These are phyloP conservation scores for Rhizopus delemar DNA, from an alignment of 371 early-diverging fungal species.

Conservation along the genomic window DNA sequence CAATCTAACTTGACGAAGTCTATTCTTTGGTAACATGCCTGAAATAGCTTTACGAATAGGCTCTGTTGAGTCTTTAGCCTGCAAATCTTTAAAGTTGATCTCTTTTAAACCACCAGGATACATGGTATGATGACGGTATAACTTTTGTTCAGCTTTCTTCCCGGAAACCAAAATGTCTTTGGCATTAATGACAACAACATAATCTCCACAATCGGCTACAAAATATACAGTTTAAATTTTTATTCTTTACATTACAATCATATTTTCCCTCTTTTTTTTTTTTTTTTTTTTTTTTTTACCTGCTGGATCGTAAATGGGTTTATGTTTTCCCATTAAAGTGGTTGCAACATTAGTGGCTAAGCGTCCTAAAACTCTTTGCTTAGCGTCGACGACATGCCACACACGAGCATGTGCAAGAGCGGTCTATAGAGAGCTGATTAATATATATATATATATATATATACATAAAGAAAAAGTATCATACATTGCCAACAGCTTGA, in stretches of 20 bases:
- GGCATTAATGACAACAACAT: constrained; percentile 96
- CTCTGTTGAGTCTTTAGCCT: constrained; percentile 79
- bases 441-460: not conserved
- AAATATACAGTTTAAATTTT: too few relatives aligned
- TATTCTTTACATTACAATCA: not conserved
- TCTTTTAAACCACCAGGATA: constrained; percentile 92
- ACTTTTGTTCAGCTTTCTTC: constrained; percentile 84
- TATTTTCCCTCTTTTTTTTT: constrained; percentile 2
- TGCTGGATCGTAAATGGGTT: constrained; percentile 93
- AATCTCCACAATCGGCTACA: constrained; percentile 94
- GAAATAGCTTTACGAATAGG: constrained; percentile 90
- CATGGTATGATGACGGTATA: constrained; percentile 89
- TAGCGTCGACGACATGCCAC: constrained; percentile 96
- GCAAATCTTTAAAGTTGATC: constrained; percentile 72
- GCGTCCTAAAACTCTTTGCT: constrained; percentile 86
- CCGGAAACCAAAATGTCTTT: constrained; percentile 83
- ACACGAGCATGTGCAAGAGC: constrained; percentile 90
- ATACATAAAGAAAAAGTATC: constrained; percentile 3
- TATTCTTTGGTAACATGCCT: constrained; percentile 96
- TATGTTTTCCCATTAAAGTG: constrained; percentile 97
- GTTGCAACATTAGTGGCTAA: constrained; percentile 86
- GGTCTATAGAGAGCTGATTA: constrained; percentile 56
- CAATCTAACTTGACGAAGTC: constrained; percentile 79
- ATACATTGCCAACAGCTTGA: constrained; percentile 68
- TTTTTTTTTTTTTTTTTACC: constrained; percentile 50